phyloP scores from a whole-genome alignment of 768 basidiomycete genomes.

The Pisolithus sp. region DNA sequence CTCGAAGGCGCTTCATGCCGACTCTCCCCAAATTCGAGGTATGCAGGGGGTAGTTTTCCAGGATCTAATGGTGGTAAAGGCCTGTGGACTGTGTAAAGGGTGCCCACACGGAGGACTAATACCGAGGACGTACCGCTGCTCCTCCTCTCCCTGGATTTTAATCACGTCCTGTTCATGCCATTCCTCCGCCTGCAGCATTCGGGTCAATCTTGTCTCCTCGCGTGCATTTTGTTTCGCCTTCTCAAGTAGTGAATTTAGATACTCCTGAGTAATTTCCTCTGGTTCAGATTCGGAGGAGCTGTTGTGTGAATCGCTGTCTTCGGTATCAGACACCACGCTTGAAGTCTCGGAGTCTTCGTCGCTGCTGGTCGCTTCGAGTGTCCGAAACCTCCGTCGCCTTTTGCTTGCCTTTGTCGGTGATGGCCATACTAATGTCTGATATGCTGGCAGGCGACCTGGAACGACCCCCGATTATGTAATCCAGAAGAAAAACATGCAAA shows the following conservation, averaged over 20 bases:
- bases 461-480: constrained; percentile 16
- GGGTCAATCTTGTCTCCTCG: constrained; percentile 23
- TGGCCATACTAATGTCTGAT: constrained; percentile 4
- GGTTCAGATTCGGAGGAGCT: constrained; percentile 25
- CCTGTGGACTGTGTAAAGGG: constrained; percentile 27
- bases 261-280: constrained; percentile 50
- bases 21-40: constrained; percentile 48
- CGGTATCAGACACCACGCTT: constrained; percentile 2
- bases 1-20: constrained; percentile 38
- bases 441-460: neutral
- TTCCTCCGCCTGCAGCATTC: constrained; percentile 19
- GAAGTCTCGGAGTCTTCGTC: constrained; percentile 3
- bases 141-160: constrained; percentile 33
- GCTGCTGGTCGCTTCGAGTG: constrained; percentile 1
- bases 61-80: constrained; percentile 61
- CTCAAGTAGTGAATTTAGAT: constrained; percentile 56
- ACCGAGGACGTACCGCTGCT: constrained; percentile 28
- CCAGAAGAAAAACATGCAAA: too few species aligned
- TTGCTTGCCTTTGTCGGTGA: constrained; percentile 6
- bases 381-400: neutral
- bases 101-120: neutral
- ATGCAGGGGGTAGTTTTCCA: constrained; percentile 55
- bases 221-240: constrained; percentile 50
- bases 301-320: constrained; percentile 24
- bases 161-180: constrained; percentile 52